phyloP scores from a whole-genome alignment of 2,329 filamentous ascomycete species.

The Venturia asperata region DNA sequence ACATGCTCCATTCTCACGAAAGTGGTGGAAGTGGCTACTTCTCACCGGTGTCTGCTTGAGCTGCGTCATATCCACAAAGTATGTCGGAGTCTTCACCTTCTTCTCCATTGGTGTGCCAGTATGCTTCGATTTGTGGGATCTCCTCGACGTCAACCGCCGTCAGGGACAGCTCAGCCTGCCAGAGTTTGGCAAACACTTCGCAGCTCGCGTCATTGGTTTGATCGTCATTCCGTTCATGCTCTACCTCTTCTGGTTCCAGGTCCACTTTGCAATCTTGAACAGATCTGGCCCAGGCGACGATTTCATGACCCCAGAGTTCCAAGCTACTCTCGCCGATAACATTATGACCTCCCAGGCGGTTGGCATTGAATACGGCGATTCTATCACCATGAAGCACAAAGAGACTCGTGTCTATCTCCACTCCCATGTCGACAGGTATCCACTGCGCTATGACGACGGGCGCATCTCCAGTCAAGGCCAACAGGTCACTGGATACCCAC shows the following conservation, averaged over 20 bases:
- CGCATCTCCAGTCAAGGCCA: slow-evolving; percentile 94
- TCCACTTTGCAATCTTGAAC: slow-evolving; percentile 86
- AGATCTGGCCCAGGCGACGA: slow-evolving; percentile 92
- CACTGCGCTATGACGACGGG: slow-evolving; percentile 92
- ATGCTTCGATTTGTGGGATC: slow-evolving; percentile 87
- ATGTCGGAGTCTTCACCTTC: slow-evolving; percentile 94
- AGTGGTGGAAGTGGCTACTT: slow-evolving; percentile 99
- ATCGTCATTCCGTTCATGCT: slow-evolving; percentile 92
- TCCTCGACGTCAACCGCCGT: slow-evolving; percentile 80
- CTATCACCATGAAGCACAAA: slow-evolving; percentile 84
- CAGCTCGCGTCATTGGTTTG: slow-evolving; percentile 74
- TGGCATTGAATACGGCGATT: slow-evolving; percentile 83
- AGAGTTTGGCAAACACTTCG: slow-evolving; percentile 83
- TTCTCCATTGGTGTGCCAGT: slow-evolving; percentile 94
- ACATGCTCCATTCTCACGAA: slow-evolving; percentile 79
- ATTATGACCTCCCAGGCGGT: slow-evolving; percentile 81
- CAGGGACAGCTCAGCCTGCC: slow-evolving; percentile 72
- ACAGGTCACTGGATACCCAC: slow-evolving; percentile 95
- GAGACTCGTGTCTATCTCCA: slow-evolving; percentile 95
- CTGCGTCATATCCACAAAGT: slow-evolving; percentile 98
- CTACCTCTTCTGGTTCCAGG: slow-evolving; percentile 99
- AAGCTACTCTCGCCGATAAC: slow-evolving; percentile 94
- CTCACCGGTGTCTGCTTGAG: slow-evolving; percentile 90
- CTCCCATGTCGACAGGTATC: slow-evolving; percentile 83
- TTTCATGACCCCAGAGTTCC: slow-evolving; percentile 98